Conservation (phyloP, 2,329 filamentous ascomycete species). For the Cordyceps tenuipes region DNA sequence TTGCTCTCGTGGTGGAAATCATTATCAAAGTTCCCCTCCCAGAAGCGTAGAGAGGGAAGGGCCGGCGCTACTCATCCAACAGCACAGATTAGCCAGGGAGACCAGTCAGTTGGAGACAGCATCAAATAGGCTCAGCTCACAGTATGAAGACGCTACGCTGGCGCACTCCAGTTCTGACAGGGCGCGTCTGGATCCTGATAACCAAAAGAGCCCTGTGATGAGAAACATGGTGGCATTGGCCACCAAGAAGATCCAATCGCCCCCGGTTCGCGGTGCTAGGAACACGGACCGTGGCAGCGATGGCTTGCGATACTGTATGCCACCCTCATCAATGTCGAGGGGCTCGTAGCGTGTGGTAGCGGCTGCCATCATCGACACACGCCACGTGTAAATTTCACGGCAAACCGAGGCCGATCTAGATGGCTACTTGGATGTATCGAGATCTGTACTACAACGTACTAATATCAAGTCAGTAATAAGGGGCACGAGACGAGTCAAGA, state of each 20-base stretch:
- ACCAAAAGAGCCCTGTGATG: background rate
- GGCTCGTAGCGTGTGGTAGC: background rate
- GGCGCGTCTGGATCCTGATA: background rate
- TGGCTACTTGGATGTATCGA: background rate
- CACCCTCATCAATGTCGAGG: background rate
- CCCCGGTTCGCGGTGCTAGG: background rate
- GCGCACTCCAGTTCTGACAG: background rate
- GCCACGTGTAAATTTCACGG: background rate
- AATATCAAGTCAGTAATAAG: background rate
- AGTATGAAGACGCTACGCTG: background rate
- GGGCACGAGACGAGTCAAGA: background rate
- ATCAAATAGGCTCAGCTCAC: conserved; percentile 1
- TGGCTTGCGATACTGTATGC: background rate
- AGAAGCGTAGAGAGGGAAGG: background rate
- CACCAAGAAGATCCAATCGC: background rate
- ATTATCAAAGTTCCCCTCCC: conserved; percentile 6
- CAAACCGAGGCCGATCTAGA: background rate
- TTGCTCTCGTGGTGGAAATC: background rate
- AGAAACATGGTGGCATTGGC: background rate
- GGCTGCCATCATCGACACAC: background rate
- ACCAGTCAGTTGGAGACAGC: background rate
- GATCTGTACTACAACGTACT: background rate
- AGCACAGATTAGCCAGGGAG: background rate
- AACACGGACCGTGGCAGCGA: background rate
- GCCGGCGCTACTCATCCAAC: background rate